Conservation (phyloP, 2,329 filamentous ascomycete genomes). For the Diaporthe batatas region DNA sequence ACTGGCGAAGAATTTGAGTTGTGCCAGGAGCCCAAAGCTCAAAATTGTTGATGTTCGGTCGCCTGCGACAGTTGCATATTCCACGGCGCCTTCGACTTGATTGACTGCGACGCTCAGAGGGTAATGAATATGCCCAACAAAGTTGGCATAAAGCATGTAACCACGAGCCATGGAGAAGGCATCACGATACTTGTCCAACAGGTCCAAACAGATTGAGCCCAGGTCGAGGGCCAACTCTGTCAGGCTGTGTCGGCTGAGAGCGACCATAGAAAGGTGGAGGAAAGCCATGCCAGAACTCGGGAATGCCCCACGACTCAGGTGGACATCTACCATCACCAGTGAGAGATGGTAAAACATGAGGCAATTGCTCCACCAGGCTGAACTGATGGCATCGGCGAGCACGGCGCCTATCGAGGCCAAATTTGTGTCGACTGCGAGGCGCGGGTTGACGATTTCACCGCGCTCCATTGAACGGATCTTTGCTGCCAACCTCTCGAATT, state of each 20-base stretch:
- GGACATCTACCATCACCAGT: conserved; percentile 75
- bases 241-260: conserved; percentile 78
- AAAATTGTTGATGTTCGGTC: conserved; percentile 80
- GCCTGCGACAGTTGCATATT: conserved; percentile 74
- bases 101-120: conserved; percentile 70
- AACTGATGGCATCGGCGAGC: conserved; percentile 76
- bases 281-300: conserved; percentile 79
- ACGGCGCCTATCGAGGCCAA: conserved; percentile 77
- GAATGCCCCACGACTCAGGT: conserved; percentile 73
- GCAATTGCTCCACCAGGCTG: conserved; percentile 80
- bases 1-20: conserved; percentile 77
- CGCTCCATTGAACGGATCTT: conserved; percentile 71
- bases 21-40: conserved; percentile 76
- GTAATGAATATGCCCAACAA: conserved; percentile 77
- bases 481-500: conserved; percentile 75
- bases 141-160: conserved; percentile 76
- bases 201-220: conserved; percentile 71
- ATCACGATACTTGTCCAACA: conserved; percentile 74
- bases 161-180: conserved; percentile 76
- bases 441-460: conserved; percentile 59
- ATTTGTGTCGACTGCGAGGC: conserved; percentile 62
- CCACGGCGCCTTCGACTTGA: conserved; percentile 75
- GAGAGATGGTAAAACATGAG: conserved; percentile 80
- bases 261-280: conserved; percentile 76
- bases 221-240: conserved; percentile 76